A percentile compares a stretch with the other conserved stretches of the same genome.
Conservation (phyloP, 1,139 yeast species). For the Lodderomyces beijingensis region DNA sequence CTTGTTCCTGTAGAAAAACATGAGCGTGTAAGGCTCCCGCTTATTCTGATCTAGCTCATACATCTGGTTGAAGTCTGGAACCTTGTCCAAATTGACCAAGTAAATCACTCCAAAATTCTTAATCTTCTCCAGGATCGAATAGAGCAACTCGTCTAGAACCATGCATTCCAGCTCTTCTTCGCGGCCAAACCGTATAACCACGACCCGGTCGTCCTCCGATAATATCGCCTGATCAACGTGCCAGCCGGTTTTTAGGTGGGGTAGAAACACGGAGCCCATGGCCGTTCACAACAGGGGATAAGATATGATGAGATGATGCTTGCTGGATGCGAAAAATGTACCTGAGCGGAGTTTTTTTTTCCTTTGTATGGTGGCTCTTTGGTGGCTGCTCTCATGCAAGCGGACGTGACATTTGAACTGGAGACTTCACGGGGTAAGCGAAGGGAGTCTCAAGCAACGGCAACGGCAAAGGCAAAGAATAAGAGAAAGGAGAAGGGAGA, state of each 20-base stretch:
- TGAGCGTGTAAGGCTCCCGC: conserved; percentile 76
- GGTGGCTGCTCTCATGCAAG: too few relatives aligned
- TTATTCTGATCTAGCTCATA: conserved; percentile 62
- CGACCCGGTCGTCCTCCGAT: conserved; percentile 80
- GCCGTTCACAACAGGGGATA: too few relatives aligned
- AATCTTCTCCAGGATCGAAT: conserved; percentile 75
- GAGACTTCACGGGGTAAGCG: too few relatives aligned
- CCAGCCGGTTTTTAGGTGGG: conserved; percentile 84
- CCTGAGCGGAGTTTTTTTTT: too few relatives aligned
- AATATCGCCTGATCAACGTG: conserved; percentile 96
- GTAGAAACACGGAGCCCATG: conserved; percentile 86
- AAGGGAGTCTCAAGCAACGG: too few relatives aligned
- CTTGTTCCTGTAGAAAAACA: conserved; percentile 91
- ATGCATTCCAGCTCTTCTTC: conserved; percentile 76
- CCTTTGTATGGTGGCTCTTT: too few relatives aligned
- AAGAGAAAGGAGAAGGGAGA: too few relatives aligned
- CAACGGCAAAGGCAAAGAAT: too few relatives aligned
- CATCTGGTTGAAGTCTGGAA: conserved; percentile 88
- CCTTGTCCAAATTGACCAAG: conserved; percentile 83
- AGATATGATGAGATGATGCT: too few relatives aligned
- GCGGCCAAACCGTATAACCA: conserved; percentile 82
- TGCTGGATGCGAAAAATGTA: too few relatives aligned
- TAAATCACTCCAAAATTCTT: conserved; percentile 85
- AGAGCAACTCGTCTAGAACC: conserved; percentile 85
- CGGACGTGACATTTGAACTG: too few relatives aligned